Conservation (phyloP, 2,329 filamentous ascomycete genomes). For the Sporothrix brasiliensis region DNA sequence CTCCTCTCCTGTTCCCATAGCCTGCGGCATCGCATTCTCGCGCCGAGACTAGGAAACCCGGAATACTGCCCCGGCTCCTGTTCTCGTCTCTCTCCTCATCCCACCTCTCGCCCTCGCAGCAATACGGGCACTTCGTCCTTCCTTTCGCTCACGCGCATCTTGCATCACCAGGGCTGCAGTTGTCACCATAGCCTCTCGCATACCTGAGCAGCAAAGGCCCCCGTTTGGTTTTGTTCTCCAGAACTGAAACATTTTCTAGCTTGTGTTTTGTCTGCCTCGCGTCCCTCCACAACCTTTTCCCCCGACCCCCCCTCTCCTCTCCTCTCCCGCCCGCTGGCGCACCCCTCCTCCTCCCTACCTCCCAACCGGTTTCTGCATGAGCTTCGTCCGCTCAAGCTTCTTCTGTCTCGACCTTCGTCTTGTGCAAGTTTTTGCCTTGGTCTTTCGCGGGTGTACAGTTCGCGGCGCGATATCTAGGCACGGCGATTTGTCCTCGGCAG, state of each 20-base stretch:
- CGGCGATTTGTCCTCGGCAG: neutral
- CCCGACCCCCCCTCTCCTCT: neutral
- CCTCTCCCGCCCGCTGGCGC: slow-evolving; percentile 10
- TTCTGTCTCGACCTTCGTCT: neutral
- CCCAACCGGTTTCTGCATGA: neutral
- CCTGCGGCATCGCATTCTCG: slow-evolving; percentile 19
- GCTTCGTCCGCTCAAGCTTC: slow-evolving; percentile 13
- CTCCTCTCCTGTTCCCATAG: neutral
- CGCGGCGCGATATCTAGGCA: neutral
- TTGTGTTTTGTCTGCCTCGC: slow-evolving; percentile 25
- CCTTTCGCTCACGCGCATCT: slow-evolving; percentile 2
- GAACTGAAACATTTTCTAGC: slow-evolving; percentile 29
- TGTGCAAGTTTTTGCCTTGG: neutral
- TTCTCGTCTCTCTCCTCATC: neutral
- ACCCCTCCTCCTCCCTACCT: neutral
- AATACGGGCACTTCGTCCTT: neutral
- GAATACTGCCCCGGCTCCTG: slow-evolving; percentile 9
- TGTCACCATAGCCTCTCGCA: slow-evolving; percentile 13
- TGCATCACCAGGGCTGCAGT: slow-evolving; percentile 20
- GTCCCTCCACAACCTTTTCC: neutral
- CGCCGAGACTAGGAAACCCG: slow-evolving; percentile 10
- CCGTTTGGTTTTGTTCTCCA: slow-evolving; percentile 24
- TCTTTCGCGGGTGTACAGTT: neutral
- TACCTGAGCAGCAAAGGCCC: neutral
- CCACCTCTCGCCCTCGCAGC: slow-evolving; percentile 4